Evolutionary conservation across 2,329 filamentous ascomycete genomes (phyloP).

Genomic region (Trichoderma sp.): DNA sequence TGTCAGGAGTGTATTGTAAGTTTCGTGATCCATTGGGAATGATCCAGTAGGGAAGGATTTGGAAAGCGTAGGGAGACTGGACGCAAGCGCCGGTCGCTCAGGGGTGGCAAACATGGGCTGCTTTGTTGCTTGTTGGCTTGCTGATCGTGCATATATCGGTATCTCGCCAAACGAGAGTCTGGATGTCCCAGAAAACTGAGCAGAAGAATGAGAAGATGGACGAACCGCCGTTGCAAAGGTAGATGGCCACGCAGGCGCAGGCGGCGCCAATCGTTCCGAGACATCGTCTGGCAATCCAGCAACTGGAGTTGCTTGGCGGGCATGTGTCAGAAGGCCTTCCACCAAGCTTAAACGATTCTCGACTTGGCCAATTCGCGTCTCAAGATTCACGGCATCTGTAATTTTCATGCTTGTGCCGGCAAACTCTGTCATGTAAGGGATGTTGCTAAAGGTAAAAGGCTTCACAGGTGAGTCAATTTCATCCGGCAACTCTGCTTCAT

Average conservation of each 20-base stretch:
- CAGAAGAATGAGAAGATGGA: slow-evolving; percentile 28
- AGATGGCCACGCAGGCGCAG: slow-evolving; percentile 22
- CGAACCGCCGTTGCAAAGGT: slow-evolving; percentile 16
- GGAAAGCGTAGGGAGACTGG: slow-evolving; percentile 43
- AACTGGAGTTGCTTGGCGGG: slow-evolving; percentile 46
- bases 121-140: slow-evolving; percentile 4
- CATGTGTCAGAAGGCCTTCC: slow-evolving; percentile 51
- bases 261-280: slow-evolving; percentile 28
- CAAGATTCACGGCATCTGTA: slow-evolving; percentile 52
- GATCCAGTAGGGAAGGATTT: slow-evolving; percentile 31
- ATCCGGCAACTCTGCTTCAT: slow-evolving; percentile 39
- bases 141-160: slow-evolving; percentile 41
- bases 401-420: slow-evolving; percentile 57
- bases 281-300: slow-evolving; percentile 34
- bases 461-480: slow-evolving; percentile 33
- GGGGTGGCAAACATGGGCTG: not conserved
- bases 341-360: slow-evolving; percentile 52
- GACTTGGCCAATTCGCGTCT: slow-evolving; percentile 50
- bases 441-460: slow-evolving; percentile 54
- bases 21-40: slow-evolving; percentile 42
- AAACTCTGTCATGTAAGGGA: slow-evolving; percentile 45
- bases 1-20: slow-evolving; percentile 47
- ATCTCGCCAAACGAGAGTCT: slow-evolving; percentile 47
- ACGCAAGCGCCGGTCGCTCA: slow-evolving; percentile 42
- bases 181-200: slow-evolving; percentile 42